Percentiles rank a stretch among this genome's conserved stretches.
Evolutionary conservation across 2,329 filamentous ascomycete species (phyloP).

Genomic region (Penicillium sp.): DNA sequence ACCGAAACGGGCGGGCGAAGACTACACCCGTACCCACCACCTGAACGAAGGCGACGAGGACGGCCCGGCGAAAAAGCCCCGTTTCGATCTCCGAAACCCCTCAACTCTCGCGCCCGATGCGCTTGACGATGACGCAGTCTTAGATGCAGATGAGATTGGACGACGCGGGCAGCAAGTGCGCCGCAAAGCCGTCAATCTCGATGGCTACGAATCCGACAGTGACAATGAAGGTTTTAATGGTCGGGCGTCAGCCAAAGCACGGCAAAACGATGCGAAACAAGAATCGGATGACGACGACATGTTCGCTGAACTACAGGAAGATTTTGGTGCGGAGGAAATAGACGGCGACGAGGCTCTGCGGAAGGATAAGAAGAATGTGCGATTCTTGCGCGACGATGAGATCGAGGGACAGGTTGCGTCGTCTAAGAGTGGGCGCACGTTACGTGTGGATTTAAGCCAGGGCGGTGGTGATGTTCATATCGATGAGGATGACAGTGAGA

Average conservation of each 20-base stretch:
- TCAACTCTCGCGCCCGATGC: conserved; percentile 87
- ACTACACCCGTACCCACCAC: conserved; percentile 77
- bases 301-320: conserved; percentile 75
- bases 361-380: conserved; percentile 67
- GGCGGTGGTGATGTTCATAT: conserved; percentile 61
- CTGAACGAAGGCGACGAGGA: conserved; percentile 54
- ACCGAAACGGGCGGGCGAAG: conserved; percentile 82
- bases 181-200: conserved; percentile 92
- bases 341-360: conserved; percentile 55
- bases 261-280: conserved; percentile 39
- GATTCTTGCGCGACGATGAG: conserved; percentile 64
- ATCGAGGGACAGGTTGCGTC: conserved; percentile 80
- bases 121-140: conserved; percentile 72
- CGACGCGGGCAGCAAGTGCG: conserved; percentile 74
- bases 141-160: conserved; percentile 93
- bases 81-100: conserved; percentile 93
- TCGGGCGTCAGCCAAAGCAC: conserved; percentile 66
- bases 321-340: conserved; percentile 59
- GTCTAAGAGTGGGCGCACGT: conserved; percentile 75
- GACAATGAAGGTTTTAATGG: conserved; percentile 89
- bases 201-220: conserved; percentile 92
- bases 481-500: conserved; percentile 63
- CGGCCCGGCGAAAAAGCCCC: conserved; percentile 73
- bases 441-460: conserved; percentile 61
- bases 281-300: conserved; percentile 68